Evolutionary conservation across 148 eudicot species (phyloP), one percentile per base, ranked within the genome.

Genomic region (Simmondsia chinensis): DNA sequence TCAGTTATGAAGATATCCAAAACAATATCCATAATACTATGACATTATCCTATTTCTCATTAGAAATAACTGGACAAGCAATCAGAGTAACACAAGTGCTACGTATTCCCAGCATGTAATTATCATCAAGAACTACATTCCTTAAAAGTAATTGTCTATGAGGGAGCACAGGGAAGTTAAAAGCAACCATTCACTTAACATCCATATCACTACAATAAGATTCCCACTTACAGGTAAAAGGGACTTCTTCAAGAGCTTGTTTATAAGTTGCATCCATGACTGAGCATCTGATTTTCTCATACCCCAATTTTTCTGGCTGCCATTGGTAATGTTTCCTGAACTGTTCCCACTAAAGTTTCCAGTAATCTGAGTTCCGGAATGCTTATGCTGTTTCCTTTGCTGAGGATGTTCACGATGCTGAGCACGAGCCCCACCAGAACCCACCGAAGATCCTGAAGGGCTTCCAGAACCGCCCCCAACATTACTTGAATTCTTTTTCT

Each of bases 281-380:
- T 94, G 61, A 43, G 70, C 76, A 59, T 91, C 99, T 37, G 93
- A 76, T 75, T 88, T 82, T 73, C 83, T 72, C 47, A 80, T 57
- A 4, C 82, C 69, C 32, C 61, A 36, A 60, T 59, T 70, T 64
- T 64, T 80, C 54, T 73, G 80, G 58, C 57, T 56, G 41, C 75
- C 75, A 52, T 29, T 45, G 29, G 38, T 58, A 48, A 55, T 65
- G 52, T 71, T 66, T 17, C 78, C 87, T 26, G 63, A 55, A 43
- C 66, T 73, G 17, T 63, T 28, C 27, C 75, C 83, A 34, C 70
- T 39, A 17, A 60, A 37, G 35, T 68, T 81, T 17, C 79, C 86
- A 16, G 50, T 22, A 40, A 48, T 60, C n/a, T 71, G 78, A 15
- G 75, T 41, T 43, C 80, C 85, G 63, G 80, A 65, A 66, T 91